Evolutionary conservation across 129 eudicot genomes (phyloP), one percentile per base, ranked within the genome.

Genomic region (Lactuca sativa): DNA sequence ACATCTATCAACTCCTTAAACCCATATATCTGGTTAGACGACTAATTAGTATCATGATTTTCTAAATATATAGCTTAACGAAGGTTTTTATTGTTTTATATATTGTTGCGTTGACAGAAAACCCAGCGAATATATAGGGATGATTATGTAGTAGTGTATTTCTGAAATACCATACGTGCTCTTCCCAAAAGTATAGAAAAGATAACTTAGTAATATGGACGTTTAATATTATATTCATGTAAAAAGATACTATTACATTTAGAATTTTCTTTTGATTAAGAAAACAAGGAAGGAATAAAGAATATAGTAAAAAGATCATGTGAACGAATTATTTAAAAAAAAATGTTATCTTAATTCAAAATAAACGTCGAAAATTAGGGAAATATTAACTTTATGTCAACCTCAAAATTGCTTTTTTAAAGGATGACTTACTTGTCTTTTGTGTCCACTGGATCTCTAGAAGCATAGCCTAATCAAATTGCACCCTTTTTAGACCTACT

Each of bases 401-500:
- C 64, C 44, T 68, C 62, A 75, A 58, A 12, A 21, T 40, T 44
- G 21, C 69, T 59, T 67, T 74, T 37, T 59, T 37, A 37, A 68
- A 51, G 58, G 47, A 53, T 69, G 51, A 16, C 59, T 75, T 12
- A 6, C 44, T 37, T 41, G 8, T 41, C 67, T 60, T 30, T 15
- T 41, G 12, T 75, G 6, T 10, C 31, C 79, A 40, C 51, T 54
- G 2, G 30, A 25, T 25, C 38, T 77, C 81, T 77, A 77, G 76
- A 77, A 77, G 66, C 76, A 77, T 33, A 47, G 18, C 76, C 64
- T 70, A 69, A 69, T 68, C 56, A 76, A 76, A 76, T 52, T 59
- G 55, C 67, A 47, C 16, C 67, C 67, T 74, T 74, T 62, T 57
- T 59, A 53, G 67, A 74, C 79, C 61, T 37, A 14, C 7, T 58